A percentile compares a stretch with the other conserved stretches of the same genome.
Conservation (phyloP, 441 rosid genomes). For the Hura crepitans region DNA sequence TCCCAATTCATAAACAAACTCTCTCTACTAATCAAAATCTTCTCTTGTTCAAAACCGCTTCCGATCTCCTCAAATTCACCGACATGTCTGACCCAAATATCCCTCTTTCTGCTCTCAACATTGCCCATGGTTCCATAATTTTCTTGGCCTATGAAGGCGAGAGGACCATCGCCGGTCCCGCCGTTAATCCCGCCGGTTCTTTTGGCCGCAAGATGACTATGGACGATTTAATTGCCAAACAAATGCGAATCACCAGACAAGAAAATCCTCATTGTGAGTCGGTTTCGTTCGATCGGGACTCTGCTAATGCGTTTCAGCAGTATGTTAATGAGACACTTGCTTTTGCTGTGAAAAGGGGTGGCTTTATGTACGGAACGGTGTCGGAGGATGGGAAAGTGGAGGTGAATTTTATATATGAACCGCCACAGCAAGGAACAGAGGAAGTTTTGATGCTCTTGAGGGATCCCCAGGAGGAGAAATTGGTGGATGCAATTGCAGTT, state of each 20-base stretch:
- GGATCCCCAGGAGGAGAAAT: conserved; percentile 67
- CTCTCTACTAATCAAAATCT: conserved; percentile 75
- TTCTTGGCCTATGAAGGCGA: conserved; percentile 76
- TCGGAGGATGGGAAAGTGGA: conserved; percentile 70
- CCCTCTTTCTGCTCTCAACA: conserved; percentile 51
- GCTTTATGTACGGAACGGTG: conserved; percentile 82
- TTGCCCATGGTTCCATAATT: conserved; percentile 73
- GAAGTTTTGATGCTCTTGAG: conserved; percentile 53
- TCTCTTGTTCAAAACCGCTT: conserved; percentile 56
- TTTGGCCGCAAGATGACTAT: conserved; percentile 98
- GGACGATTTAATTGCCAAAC: conserved; percentile 89
- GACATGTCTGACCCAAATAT: conserved; percentile 71
- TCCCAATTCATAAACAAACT: conserved; percentile 71
- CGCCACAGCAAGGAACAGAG: conserved; percentile 85
- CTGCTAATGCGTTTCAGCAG: conserved; percentile 74
- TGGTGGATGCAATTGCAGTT: conserved; percentile 69
- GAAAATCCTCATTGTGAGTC: conserved; percentile 79
- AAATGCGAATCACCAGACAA: conserved; percentile 80
- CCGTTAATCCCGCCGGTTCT: conserved; percentile 70
- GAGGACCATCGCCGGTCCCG: conserved; percentile 65
- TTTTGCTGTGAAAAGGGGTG: conserved; percentile 78
- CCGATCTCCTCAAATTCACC: conserved; percentile 46
- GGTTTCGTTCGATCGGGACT: conserved; percentile 82
- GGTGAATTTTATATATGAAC: conserved; percentile 87
- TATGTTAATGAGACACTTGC: conserved; percentile 75